Evolutionary conservation across 768 basidiomycete genomes (phyloP).

Genomic region (Suillus alpinus): DNA sequence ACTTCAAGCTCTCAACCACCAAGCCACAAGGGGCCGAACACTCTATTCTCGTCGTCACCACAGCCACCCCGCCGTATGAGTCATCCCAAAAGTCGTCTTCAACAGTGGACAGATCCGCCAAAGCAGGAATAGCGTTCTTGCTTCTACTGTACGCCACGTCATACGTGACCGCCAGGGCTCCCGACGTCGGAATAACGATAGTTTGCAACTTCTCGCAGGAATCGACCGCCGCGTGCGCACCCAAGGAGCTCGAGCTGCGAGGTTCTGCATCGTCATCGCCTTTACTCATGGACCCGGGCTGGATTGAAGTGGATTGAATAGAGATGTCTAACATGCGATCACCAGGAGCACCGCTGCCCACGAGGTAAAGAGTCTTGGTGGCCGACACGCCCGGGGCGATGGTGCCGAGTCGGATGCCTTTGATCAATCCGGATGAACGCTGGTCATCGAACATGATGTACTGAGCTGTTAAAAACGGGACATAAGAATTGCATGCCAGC

Average conservation of each 20-base stretch:
- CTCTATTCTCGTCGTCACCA: constrained; percentile 49
- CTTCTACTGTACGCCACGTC: constrained; percentile 52
- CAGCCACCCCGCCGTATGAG: constrained; percentile 51
- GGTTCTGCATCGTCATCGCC: background rate
- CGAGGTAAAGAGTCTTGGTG: constrained; percentile 62
- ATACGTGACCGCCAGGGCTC: constrained; percentile 55
- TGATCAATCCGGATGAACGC: constrained; percentile 69
- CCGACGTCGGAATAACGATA: constrained; percentile 62
- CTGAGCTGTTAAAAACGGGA: constrained; percentile 42
- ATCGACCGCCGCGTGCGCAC: constrained; percentile 28
- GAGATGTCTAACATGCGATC: constrained; percentile 81
- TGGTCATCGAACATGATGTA: constrained; percentile 59
- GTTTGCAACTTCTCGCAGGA: constrained; percentile 60
- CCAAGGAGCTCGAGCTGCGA: constrained; percentile 12
- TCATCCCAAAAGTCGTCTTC: constrained; percentile 54
- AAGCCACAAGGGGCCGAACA: constrained; percentile 57
- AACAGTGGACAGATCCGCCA: constrained; percentile 54
- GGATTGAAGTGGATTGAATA: constrained; percentile 53
- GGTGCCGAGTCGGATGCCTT: constrained; percentile 65
- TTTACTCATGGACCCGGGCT: constrained; percentile 1
- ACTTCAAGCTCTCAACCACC: constrained; percentile 45
- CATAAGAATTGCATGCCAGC: background rate
- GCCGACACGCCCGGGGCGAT: constrained; percentile 56
- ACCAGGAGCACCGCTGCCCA: constrained; percentile 60
- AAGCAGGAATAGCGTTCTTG: constrained; percentile 38